A percentile compares a stretch with the other conserved stretches of the same genome.
phyloP scores from a whole-genome alignment of 2,329 filamentous ascomycete species.

The Pseudogymnoascus sp. region DNA sequence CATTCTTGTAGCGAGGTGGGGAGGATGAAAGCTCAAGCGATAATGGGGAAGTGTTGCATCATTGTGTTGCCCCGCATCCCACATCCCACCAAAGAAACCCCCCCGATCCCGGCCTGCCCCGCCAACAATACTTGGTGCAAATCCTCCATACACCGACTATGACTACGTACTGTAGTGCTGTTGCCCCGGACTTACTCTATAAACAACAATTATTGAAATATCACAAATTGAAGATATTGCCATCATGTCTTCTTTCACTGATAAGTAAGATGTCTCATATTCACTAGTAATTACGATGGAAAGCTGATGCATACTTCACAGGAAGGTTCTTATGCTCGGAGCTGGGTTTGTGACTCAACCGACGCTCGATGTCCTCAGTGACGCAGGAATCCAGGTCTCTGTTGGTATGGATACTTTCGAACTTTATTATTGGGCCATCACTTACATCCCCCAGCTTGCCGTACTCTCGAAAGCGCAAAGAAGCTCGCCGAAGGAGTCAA shows the following conservation, averaged over 20 bases:
- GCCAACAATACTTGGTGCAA: neutral
- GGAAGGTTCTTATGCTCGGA: conserved; percentile 40
- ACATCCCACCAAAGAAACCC: neutral
- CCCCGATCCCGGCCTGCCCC: neutral
- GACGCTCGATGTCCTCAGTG: conserved; percentile 49
- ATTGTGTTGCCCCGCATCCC: conserved; percentile 2
- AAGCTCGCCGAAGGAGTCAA: conserved; percentile 63
- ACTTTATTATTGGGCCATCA: neutral
- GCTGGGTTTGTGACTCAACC: conserved; percentile 47
- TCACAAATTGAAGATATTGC: neutral
- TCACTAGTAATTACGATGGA: neutral
- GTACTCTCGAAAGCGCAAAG: conserved; percentile 69
- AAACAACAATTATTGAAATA: conserved; percentile 1
- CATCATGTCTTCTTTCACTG: conserved; percentile 2
- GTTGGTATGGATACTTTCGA: conserved; percentile 35
- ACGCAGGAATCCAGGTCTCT: conserved; percentile 47
- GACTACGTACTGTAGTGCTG: conserved; percentile 4
- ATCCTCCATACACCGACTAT: conserved; percentile 4
- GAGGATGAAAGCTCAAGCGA: conserved; percentile 12
- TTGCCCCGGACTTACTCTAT: neutral
- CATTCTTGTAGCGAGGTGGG: conserved; percentile 1
- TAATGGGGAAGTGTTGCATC: conserved; percentile 18
- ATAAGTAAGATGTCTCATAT: neutral
- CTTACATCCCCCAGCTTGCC: conserved; percentile 52
- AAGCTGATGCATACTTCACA: conserved; percentile 7